Evolutionary conservation across 805 yeast species (phyloP), one percentile per base, ranked within the genome.

Genomic region (Yamadazyma sp.): DNA sequence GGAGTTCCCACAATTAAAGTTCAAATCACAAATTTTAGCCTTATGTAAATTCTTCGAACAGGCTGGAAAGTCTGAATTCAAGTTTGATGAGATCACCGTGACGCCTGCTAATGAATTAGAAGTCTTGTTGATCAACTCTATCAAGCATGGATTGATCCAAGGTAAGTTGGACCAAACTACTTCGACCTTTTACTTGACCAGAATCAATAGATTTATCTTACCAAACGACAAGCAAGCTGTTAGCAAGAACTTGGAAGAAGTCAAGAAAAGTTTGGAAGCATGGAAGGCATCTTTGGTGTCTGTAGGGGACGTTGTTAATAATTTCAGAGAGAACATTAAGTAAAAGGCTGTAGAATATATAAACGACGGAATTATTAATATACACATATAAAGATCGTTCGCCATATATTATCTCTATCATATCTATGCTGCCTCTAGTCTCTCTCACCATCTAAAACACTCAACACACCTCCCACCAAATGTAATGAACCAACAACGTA

Each of bases 401-500:
- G n/a, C 4, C 15, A 10, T 14, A 12, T 15, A 4, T 3, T 28
- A 13, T 28, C 8, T 28, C 31, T 28, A 29, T 29, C 8, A 29
- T 18, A n/a, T n/a, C n/a, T n/a, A n/a, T n/a, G n/a, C 6, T 28
- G 17, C 21, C 19, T n/a, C 20, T 50, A 59, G 34, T 59, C 60
- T 38, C 44, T 59, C 32, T 61, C 60, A 17, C 60, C 59, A 38
- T 91, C 96, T 28, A 88, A 63, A 5, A 90, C 96, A 3, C 88
- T 89, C 25, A 93, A 62, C 40, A 93, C 75, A 0, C 98, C 99
- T 12, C 99, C 99, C 8, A 93, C 95, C 40, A 95, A 67, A 57
- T 91, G 96, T 47, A 93, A 68, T 4, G 97, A 89, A 1, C 99
- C 99, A 42, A 95, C 84, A 0, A 89, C 97, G 63, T 89, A 84